Conservation (phyloP, 257 asterid genomes). For the Solanum chiquidenum region DNA sequence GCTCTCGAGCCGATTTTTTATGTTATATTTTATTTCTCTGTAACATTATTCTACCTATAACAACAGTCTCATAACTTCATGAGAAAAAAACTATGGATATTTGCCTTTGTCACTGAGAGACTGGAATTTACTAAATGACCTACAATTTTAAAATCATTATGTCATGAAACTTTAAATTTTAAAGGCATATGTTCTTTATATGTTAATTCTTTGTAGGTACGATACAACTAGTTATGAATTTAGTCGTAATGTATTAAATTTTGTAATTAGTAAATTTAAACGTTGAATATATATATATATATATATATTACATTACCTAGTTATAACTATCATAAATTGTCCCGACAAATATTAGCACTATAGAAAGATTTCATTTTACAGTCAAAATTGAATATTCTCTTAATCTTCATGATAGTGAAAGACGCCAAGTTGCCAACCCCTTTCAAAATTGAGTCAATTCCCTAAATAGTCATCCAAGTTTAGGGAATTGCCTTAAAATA, state of each 20-base stretch:
- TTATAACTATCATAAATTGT: background rate
- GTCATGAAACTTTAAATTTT: background rate
- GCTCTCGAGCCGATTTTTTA: fast-evolving
- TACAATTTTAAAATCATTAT: too few species aligned
- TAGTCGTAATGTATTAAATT: too few species aligned
- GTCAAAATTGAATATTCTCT: background rate
- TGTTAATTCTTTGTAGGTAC: background rate
- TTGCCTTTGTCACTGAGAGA: background rate
- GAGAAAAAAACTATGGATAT: too few species aligned
- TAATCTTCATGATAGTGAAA: background rate
- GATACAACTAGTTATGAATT: background rate
- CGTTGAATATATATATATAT: too few species aligned
- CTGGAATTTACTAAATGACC: background rate
- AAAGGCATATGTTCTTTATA: background rate
- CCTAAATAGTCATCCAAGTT: too few species aligned
- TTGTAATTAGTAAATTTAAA: too few species aligned
- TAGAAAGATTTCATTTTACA: background rate
- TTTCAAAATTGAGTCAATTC: background rate
- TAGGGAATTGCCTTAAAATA: too few species aligned
- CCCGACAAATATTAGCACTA: background rate
- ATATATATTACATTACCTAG: too few species aligned
- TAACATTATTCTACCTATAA: background rate
- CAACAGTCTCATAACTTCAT: too few species aligned
- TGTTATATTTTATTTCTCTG: too few species aligned
- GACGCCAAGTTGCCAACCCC: background rate